Evolutionary conservation across 73 alveolate species (phyloP), one percentile per base, ranked within the genome.

Genomic region (Tetrahymena thermophila): DNA sequence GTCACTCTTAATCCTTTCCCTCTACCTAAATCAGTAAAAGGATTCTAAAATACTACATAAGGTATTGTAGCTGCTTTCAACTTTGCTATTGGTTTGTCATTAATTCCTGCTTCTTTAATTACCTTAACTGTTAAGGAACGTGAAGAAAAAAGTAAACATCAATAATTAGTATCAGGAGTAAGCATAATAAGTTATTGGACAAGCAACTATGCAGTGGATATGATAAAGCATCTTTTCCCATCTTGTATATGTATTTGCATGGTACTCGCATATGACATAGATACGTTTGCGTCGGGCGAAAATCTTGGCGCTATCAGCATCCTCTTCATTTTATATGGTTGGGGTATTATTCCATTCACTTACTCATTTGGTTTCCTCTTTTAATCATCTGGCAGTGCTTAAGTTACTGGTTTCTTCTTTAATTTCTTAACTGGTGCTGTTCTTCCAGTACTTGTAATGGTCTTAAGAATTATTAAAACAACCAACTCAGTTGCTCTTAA

Each of bases 131-230:
- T 98, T 35, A 96, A 96, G 93, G 99, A 99, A 96, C 96, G 99
- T 96, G 99, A 99, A 96, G 96, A 94, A 94, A 98, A 97, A 93
- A 96, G 98, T 44, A 98, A 98, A 58, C 99, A 98, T 95, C 96
- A 97, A 96, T 98, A 97, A 94, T 85, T 97, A 85, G 97, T 98
- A 15, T 96, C 98, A 58, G 99, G 99, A 19, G 96, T 98, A 94
- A 94, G 96, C 21, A 95, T 97, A 35, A 35, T 96, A 15, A 96
- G 99, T 28, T 98, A 98, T 94, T 98, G 99, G 99, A 84, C 95
- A 17, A 85, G 98, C 13, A 98, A 98, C 96, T 97, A 85, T 95
- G 56, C 94, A 21, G 98, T 97, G 85, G 99, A 98, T 95, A 94
- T 98, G 71, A 34, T 94, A 25, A 98, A 98, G 95, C 96, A 97